Conservation (phyloP, 345 rosid genomes). For the Physaria fendleri region DNA sequence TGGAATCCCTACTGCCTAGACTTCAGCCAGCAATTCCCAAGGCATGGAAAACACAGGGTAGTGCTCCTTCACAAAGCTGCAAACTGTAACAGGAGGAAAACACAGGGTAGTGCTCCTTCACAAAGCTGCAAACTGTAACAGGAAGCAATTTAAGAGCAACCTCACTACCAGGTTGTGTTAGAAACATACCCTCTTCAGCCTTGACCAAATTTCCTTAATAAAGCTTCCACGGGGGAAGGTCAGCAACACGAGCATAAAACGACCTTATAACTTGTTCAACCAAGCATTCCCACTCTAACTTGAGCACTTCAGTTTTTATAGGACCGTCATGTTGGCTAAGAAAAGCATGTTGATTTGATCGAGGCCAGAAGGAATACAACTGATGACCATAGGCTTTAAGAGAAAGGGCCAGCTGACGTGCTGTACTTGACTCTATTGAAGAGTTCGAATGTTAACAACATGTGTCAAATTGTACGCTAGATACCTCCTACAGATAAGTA, state of each 20-base stretch:
- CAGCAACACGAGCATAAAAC: conserved; percentile 70
- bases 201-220: conserved; percentile 84
- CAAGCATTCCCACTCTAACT: conserved; percentile 71
- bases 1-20: conserved; percentile 63
- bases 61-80: conserved; percentile 90
- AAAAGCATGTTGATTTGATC: conserved; percentile 37
- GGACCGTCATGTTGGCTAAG: conserved; percentile 31
- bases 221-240: conserved; percentile 92
- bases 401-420: conserved; percentile 43
- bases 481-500: conserved; percentile 57
- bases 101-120: conserved; percentile 89
- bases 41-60: conserved; percentile 90
- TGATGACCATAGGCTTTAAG: conserved; percentile 63
- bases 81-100: conserved; percentile 96
- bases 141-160: conserved; percentile 78
- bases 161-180: conserved; percentile 80
- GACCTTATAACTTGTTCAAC: conserved; percentile 76
- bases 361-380: conserved; percentile 89
- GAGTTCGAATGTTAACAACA: conserved; percentile 73
- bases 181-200: conserved; percentile 95
- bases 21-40: conserved; percentile 82
- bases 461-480: conserved; percentile 88
- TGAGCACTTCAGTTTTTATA: conserved; percentile 33
- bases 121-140: conserved; percentile 86
- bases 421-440: conserved; percentile 40